Evolutionary conservation across 2,329 filamentous ascomycete species (phyloP).

Genomic region (Colletotrichum sp.): DNA sequence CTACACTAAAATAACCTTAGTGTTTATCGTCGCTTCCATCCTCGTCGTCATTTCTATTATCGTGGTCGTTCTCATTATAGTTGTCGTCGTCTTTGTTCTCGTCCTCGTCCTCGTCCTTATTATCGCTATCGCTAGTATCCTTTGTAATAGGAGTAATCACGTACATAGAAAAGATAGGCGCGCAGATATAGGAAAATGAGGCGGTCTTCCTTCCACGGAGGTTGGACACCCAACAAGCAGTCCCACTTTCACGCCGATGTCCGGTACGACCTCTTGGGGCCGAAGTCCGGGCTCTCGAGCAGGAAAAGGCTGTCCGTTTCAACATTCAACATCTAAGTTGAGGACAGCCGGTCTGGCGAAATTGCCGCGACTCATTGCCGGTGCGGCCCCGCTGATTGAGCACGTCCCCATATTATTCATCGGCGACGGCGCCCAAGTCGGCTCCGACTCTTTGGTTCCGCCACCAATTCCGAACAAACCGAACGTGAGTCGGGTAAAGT

Average conservation of each 20-base stretch:
- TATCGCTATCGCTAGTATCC: too few species aligned
- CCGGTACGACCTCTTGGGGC: background rate
- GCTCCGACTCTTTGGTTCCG: background rate
- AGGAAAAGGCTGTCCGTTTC: background rate
- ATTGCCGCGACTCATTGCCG: background rate
- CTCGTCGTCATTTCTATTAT: too few species aligned
- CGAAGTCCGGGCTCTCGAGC: background rate
- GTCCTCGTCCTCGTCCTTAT: too few species aligned
- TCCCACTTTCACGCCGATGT: background rate
- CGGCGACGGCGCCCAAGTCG: background rate
- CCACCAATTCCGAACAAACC: background rate
- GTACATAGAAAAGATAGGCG: too few species aligned
- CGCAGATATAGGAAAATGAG: too few species aligned
- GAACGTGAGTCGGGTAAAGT: background rate
- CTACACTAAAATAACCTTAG: too few species aligned
- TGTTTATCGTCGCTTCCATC: too few species aligned
- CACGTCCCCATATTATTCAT: background rate
- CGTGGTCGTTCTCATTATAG: too few species aligned
- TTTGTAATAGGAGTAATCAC: too few species aligned
- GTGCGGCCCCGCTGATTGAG: background rate
- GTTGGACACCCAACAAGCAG: background rate
- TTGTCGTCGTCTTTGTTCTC: too few species aligned
- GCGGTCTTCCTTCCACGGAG: too few species aligned
- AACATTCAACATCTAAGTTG: background rate
- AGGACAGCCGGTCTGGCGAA: rapidly evolving